Evolutionary conservation across 2,329 filamentous ascomycete genomes (phyloP).

Genomic region (Scorias spongiosa): DNA sequence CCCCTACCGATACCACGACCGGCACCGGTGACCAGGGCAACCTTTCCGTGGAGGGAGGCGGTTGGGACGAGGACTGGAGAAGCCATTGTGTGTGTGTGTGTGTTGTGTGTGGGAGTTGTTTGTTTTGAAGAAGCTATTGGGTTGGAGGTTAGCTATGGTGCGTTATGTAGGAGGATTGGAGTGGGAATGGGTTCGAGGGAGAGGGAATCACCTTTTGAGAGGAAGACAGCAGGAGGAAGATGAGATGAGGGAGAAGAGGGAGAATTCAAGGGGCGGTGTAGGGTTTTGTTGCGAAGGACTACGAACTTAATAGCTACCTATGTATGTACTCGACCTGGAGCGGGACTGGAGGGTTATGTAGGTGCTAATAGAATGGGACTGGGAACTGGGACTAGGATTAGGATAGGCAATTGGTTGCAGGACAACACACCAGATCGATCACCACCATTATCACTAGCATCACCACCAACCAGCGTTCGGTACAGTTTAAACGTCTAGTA

Average conservation of each 20-base stretch:
- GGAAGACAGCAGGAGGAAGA: not conserved
- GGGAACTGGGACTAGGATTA: no score
- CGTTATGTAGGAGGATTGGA: not conserved
- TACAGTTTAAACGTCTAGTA: no score
- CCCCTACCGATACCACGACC: conserved; percentile 52
- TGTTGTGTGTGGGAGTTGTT: not conserved
- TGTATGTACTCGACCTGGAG: no score
- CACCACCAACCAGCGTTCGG: no score
- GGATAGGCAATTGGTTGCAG: no score
- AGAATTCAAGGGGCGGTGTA: conserved; percentile 5
- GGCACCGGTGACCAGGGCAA: conserved; percentile 48
- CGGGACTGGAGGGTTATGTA: no score
- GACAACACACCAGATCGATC: no score
- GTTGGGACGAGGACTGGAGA: conserved; percentile 27
- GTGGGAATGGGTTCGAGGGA: not conserved
- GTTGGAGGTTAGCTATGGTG: not conserved
- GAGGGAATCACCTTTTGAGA: not conserved
- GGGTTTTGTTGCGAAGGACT: conserved; percentile 1
- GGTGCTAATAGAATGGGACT: no score
- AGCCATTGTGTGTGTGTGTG: conserved; percentile 10
- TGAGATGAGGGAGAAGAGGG: no score
- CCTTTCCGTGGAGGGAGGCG: conserved; percentile 36
- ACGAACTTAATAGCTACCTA: not conserved
- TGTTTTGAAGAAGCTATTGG: not conserved
- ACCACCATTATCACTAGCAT: no score